A percentile compares a stretch with the other conserved stretches of the same genome.
Evolutionary conservation across 2,329 filamentous ascomycete species (phyloP).

Genomic region (Scedosporium dehoogii): DNA sequence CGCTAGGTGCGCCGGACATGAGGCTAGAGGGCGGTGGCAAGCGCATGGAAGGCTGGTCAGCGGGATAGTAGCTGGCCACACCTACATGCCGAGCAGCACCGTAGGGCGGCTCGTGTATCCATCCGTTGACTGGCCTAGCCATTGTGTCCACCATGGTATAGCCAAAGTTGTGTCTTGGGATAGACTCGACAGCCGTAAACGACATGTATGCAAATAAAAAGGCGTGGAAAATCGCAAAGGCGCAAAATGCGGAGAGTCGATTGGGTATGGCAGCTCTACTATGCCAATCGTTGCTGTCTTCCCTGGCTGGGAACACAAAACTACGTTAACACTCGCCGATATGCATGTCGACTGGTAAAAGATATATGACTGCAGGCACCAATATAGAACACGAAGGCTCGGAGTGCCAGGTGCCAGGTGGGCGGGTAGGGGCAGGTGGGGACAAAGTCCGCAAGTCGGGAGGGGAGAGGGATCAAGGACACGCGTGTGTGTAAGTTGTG

Average conservation of each 20-base stretch:
- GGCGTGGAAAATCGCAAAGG: background rate
- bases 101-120: conserved; percentile 15
- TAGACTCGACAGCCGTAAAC: conserved; percentile 16
- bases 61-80: conserved; percentile 14
- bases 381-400: background rate
- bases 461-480: background rate
- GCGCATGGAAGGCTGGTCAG: conserved; percentile 15
- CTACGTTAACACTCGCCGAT: conserved; percentile 1
- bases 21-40: conserved; percentile 17
- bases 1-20: conserved; percentile 12
- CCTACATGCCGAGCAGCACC: conserved; percentile 16
- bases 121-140: conserved; percentile 23
- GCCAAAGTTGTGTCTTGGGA: conserved; percentile 18
- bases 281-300: background rate
- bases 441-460: background rate
- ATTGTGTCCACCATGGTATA: conserved; percentile 23
- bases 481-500: background rate
- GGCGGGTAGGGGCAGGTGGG: background rate
- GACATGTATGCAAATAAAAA: conserved; percentile 17
- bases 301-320: background rate
- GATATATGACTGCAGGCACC: background rate
- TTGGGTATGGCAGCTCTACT: background rate
- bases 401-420: conserved; percentile 3
- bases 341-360: background rate
- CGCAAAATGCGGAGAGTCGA: background rate